A percentile compares a stretch with the other conserved stretches of the same genome.
Evolutionary conservation across 1,139 yeast genomes (phyloP).

Genomic region (Taphrina deformans): DNA sequence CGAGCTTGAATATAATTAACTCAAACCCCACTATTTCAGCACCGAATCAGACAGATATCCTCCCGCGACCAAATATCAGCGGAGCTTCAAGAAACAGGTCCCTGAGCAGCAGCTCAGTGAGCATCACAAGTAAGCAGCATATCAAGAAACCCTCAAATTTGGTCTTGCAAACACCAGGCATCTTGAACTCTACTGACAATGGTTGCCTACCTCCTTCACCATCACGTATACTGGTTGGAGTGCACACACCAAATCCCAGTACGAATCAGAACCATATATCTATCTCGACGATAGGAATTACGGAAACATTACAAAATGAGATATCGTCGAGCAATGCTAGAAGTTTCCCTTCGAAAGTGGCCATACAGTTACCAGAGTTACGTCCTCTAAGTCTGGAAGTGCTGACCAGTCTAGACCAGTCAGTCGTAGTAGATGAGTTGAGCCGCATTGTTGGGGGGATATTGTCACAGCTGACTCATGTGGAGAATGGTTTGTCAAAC

Average conservation of each 20-base stretch:
- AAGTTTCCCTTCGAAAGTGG: neutral
- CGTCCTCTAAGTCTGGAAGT: constrained; percentile 11
- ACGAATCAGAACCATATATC: neutral
- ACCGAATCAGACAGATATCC: constrained; percentile 6
- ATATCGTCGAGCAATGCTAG: neutral
- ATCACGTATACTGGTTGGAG: neutral
- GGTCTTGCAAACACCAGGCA: neutral
- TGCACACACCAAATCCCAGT: neutral
- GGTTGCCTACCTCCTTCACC: constrained; percentile 19
- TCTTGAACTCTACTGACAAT: neutral
- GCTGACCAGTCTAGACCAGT: constrained; percentile 6
- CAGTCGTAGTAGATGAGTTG: constrained; percentile 22
- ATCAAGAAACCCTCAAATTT: constrained; percentile 19
- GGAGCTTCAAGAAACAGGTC: constrained; percentile 1
- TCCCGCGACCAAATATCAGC: constrained; percentile 13
- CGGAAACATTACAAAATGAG: neutral
- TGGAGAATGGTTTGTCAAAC: constrained; percentile 16
- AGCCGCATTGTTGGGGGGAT: constrained; percentile 19
- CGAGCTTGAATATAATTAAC: neutral
- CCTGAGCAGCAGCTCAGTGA: neutral
- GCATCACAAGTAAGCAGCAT: neutral
- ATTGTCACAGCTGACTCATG: constrained; percentile 11
- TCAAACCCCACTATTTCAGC: neutral
- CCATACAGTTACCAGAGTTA: constrained; percentile 5
- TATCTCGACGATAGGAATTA: neutral